phyloP scores from a whole-genome alignment of 2,329 filamentous ascomycete species.

The Penicillium sp. region DNA sequence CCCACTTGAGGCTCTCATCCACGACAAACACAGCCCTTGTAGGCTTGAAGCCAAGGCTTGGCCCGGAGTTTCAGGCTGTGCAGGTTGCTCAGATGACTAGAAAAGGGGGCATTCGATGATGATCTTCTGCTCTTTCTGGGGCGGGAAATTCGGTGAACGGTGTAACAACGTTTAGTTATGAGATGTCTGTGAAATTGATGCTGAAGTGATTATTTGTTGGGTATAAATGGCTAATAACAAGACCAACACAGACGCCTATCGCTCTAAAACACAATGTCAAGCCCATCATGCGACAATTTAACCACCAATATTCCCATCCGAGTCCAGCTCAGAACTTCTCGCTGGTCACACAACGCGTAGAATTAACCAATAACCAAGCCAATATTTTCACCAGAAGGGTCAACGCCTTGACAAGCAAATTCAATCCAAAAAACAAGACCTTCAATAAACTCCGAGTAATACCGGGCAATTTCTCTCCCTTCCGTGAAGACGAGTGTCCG shows the following conservation, averaged over 20 bases:
- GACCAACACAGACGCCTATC: not conserved
- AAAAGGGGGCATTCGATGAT: no score
- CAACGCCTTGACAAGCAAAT: conserved; percentile 38
- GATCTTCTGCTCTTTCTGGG: no score
- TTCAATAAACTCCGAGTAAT: conserved; percentile 35
- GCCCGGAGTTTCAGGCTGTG: no score
- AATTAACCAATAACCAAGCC: conserved; percentile 41
- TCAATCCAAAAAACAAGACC: conserved; percentile 39
- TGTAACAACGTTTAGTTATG: no score
- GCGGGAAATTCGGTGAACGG: no score
- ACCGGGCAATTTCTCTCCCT: conserved; percentile 42
- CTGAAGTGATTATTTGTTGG: not conserved
- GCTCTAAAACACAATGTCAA: not conserved
- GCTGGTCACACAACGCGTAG: conserved; percentile 41
- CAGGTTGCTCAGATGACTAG: no score
- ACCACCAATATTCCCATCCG: not conserved
- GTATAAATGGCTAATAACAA: conserved; percentile 2
- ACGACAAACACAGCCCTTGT: no score
- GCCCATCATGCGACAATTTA: not conserved
- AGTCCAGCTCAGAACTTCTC: conserved; percentile 38
- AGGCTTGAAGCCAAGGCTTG: no score
- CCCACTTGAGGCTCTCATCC: no score
- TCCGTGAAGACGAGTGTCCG: conserved; percentile 33
- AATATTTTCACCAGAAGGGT: conserved; percentile 40
- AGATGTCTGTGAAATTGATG: not conserved